Percentiles rank a stretch among this genome's conserved stretches.
These are phyloP conservation scores for Cicer judaicum DNA, from an alignment of 306 rosid genomes.

Conservation along the genomic window DNA sequence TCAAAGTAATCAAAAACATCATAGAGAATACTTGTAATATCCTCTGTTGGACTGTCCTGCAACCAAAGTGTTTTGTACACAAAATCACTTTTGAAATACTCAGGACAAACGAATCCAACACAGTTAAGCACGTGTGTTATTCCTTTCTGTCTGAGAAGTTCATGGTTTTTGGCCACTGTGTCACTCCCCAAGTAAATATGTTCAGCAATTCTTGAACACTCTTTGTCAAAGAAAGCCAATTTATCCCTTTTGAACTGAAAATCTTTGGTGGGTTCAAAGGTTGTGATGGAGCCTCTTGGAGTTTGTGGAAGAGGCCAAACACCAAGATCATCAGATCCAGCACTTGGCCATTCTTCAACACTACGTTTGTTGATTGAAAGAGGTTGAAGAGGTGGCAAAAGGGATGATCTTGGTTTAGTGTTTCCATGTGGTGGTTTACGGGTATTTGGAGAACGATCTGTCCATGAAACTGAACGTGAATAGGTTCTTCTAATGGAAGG, in stretches of 20 bases:
- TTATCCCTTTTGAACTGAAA: constrained; percentile 87
- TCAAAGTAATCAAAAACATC: constrained; percentile 97
- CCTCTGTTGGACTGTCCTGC: constrained; percentile 88
- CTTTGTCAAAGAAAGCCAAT: constrained; percentile 81
- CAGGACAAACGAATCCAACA: constrained; percentile 94
- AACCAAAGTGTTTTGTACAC: constrained; percentile 95
- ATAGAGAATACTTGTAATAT: constrained; percentile 83
- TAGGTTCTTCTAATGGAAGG: constrained; percentile 38
- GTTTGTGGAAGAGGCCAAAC: constrained; percentile 86
- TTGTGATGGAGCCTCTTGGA: constrained; percentile 63
- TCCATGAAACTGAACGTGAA: constrained; percentile 89
- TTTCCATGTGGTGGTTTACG: constrained; percentile 55
- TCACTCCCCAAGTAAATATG: constrained; percentile 90
- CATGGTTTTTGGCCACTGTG: constrained; percentile 90
- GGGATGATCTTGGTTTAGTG: constrained; percentile 57
- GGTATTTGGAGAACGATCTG: constrained; percentile 69
- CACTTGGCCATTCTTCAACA: constrained; percentile 82
- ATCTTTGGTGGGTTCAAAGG: constrained; percentile 53
- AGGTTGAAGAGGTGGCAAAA: constrained; percentile 84
- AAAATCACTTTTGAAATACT: constrained; percentile 84
- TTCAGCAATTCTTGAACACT: constrained; percentile 87
- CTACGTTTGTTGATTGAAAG: constrained; percentile 64
- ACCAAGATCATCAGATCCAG: constrained; percentile 93
- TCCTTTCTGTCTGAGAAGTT: constrained; percentile 70
- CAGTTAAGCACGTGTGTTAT: constrained; percentile 94